A percentile compares a stretch with the other conserved stretches of the same genome.
These are phyloP conservation scores for Populus hybrid DNA, from an alignment of 441 rosid genomes.

Conservation along the genomic window DNA sequence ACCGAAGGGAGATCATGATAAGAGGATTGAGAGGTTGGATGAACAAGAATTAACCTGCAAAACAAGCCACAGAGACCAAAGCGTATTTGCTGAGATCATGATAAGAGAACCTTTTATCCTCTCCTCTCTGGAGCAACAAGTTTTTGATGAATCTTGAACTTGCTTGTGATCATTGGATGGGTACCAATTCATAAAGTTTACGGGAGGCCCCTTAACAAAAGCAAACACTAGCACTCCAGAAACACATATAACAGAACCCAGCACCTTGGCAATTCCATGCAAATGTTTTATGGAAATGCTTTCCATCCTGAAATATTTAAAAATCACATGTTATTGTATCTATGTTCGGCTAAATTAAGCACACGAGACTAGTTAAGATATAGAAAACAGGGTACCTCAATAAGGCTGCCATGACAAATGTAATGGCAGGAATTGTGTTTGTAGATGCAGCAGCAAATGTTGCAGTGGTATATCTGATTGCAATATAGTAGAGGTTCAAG, in stretches of 20 bases:
- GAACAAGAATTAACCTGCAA: constrained; percentile 47
- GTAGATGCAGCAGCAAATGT: constrained; percentile 86
- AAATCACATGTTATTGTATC: too few relatives aligned
- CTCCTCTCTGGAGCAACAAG: constrained; percentile 14
- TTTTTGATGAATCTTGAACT: constrained; percentile 8
- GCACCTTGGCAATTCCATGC: constrained; percentile 57
- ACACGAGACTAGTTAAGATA: background rate
- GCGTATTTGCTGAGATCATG: constrained; percentile 63
- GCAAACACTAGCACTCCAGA: constrained; percentile 75
- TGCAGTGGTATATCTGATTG: constrained; percentile 67
- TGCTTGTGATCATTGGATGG: constrained; percentile 7
- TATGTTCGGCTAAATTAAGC: background rate
- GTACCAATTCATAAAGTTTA: constrained; percentile 33
- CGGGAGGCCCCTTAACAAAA: constrained; percentile 61
- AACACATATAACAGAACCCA: constrained; percentile 55
- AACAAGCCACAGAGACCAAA: constrained; percentile 79
- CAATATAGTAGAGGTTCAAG: constrained; percentile 60
- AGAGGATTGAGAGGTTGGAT: background rate
- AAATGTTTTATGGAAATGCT: constrained; percentile 29
- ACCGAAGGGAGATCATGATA: background rate
- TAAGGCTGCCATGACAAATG: constrained; percentile 55
- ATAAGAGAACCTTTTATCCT: constrained; percentile 65
- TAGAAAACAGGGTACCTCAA: constrained; percentile 37
- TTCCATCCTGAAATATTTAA: constrained; percentile 41
- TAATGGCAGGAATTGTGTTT: constrained; percentile 70